phyloP scores from a whole-genome alignment of 2,329 filamentous ascomycete genomes.

The Graphilbum ipis-grandicollis region DNA sequence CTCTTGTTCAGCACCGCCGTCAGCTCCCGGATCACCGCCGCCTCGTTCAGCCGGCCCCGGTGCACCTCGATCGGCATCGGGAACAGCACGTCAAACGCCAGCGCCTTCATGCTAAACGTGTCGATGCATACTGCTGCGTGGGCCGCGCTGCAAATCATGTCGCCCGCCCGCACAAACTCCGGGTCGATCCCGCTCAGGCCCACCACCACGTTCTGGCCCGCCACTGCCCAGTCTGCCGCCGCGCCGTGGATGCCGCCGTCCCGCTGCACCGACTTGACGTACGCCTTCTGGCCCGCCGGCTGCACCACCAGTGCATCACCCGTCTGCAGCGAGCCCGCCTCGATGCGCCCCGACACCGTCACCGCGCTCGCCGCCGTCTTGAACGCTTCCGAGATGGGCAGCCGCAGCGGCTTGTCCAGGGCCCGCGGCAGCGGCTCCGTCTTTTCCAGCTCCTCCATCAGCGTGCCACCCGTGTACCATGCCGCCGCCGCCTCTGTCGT shows the following conservation, averaged over 20 bases:
- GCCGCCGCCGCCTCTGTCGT: slow-evolving; percentile 37
- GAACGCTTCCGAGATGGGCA: slow-evolving; percentile 81
- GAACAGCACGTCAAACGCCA: slow-evolving; percentile 79
- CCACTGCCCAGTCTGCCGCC: slow-evolving; percentile 33
- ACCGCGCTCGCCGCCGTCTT: slow-evolving; percentile 64
- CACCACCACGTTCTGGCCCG: slow-evolving; percentile 76
- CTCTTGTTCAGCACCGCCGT: slow-evolving; percentile 62
- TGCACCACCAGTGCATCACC: slow-evolving; percentile 68
- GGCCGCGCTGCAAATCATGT: slow-evolving; percentile 62
- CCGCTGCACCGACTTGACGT: slow-evolving; percentile 65
- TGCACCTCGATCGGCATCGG: slow-evolving; percentile 85
- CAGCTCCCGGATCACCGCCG: slow-evolving; percentile 57
- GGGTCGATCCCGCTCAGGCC: slow-evolving; percentile 74
- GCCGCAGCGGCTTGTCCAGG: slow-evolving; percentile 61
- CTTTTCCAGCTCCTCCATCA: slow-evolving; percentile 73
- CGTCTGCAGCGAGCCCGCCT: slow-evolving; percentile 66
- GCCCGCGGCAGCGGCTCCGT: slow-evolving; percentile 56
- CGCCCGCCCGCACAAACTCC: slow-evolving; percentile 64
- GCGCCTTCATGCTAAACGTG: slow-evolving; percentile 62
- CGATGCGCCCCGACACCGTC: slow-evolving; percentile 72
- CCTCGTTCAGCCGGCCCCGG: slow-evolving; percentile 62
- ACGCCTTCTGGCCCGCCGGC: slow-evolving; percentile 65
- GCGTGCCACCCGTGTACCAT: slow-evolving; percentile 69
- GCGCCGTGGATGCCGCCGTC: slow-evolving; percentile 34
- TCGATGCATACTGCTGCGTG: slow-evolving; percentile 54